These are phyloP conservation scores for Bathelium albidoporum DNA, from an alignment of 495 filamentous ascomycete genomes.

Conservation along the genomic window DNA sequence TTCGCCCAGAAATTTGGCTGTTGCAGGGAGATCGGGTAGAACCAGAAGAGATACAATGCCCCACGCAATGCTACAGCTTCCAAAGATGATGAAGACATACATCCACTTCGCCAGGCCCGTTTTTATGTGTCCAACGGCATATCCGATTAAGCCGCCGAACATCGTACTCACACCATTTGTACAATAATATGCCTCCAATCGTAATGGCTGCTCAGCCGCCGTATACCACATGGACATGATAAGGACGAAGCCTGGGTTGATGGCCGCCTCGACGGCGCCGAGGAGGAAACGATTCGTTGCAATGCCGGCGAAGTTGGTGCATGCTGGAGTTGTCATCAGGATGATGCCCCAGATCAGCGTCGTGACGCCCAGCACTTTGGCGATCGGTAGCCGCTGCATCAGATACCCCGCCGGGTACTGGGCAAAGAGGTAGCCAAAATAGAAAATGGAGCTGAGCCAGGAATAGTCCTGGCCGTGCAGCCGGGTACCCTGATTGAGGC, in stretches of 20 bases:
- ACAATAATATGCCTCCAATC: slow-evolving; percentile 44
- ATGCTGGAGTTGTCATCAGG: slow-evolving; percentile 40
- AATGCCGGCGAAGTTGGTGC: slow-evolving; percentile 30
- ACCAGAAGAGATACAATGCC: slow-evolving; percentile 32
- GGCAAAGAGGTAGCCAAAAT: slow-evolving; percentile 45
- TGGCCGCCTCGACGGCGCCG: slow-evolving; percentile 20
- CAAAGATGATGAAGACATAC: slow-evolving; percentile 44
- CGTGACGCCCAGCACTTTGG: slow-evolving; percentile 40
- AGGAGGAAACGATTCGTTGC: slow-evolving; percentile 24
- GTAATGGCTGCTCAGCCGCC: slow-evolving; percentile 43
- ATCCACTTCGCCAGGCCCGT: slow-evolving; percentile 37
- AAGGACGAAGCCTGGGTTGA: slow-evolving; percentile 47
- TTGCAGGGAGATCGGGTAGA: slow-evolving; percentile 38
- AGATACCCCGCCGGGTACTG: slow-evolving; percentile 44
- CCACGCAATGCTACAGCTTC: slow-evolving; percentile 28
- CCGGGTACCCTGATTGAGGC: slow-evolving; percentile 41
- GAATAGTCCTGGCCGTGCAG: slow-evolving; percentile 47
- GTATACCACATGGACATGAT: slow-evolving; percentile 51
- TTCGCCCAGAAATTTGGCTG: slow-evolving; percentile 37
- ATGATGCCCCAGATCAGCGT: slow-evolving; percentile 41
- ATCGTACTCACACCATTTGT: slow-evolving; percentile 48
- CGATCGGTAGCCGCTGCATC: slow-evolving; percentile 44
- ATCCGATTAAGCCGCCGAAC: slow-evolving; percentile 42
- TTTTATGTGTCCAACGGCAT: slow-evolving; percentile 42
- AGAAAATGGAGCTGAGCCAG: slow-evolving; percentile 49